phyloP scores from a whole-genome alignment of 345 rosid genomes.

The Syzygium aromaticum region DNA sequence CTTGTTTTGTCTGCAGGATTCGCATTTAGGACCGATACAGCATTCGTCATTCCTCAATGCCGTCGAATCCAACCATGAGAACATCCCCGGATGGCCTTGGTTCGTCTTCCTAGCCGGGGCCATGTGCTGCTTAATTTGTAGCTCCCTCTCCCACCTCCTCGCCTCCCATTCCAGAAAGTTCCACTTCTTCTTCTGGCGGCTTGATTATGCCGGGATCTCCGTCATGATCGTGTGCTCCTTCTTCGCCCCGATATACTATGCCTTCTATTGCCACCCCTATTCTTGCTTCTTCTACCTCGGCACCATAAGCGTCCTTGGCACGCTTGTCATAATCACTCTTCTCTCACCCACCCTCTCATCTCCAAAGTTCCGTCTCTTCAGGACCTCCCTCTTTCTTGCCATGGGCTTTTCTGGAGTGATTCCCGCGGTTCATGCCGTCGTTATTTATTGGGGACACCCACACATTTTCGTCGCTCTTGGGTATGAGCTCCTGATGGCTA shows the following conservation, averaged over 20 bases:
- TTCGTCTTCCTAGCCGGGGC: conserved; percentile 74
- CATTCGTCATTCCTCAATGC: conserved; percentile 3
- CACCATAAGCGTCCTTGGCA: conserved; percentile 53
- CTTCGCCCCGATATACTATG: conserved; percentile 81
- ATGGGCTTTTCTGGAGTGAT: conserved; percentile 89
- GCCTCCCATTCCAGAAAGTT: conserved; percentile 77
- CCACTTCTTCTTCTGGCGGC: conserved; percentile 86
- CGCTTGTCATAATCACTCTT: conserved; percentile 66
- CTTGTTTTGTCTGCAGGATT: conserved; percentile 38
- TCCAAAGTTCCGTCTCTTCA: conserved; percentile 48
- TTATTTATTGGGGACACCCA: conserved; percentile 55
- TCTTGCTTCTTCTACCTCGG: conserved; percentile 57
- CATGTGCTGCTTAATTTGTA: conserved; percentile 79
- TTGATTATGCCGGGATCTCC: conserved; percentile 91
- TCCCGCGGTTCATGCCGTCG: conserved; percentile 74
- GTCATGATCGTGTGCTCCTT: conserved; percentile 88
- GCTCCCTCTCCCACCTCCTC: conserved; percentile 89
- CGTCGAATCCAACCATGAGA: conserved; percentile 18
- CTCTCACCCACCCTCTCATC: conserved; percentile 64
- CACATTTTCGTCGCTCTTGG: conserved; percentile 44
- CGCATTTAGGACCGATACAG: conserved; percentile 22
- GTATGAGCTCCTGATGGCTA: conserved; percentile 74
- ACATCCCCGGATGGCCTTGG: conserved; percentile 84
- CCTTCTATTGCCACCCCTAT: conserved; percentile 65
- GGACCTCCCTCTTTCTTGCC: conserved; percentile 66